These are phyloP conservation scores for Boletus reticuloceps DNA, from an alignment of 768 basidiomycete genomes.

Conservation along the genomic window DNA sequence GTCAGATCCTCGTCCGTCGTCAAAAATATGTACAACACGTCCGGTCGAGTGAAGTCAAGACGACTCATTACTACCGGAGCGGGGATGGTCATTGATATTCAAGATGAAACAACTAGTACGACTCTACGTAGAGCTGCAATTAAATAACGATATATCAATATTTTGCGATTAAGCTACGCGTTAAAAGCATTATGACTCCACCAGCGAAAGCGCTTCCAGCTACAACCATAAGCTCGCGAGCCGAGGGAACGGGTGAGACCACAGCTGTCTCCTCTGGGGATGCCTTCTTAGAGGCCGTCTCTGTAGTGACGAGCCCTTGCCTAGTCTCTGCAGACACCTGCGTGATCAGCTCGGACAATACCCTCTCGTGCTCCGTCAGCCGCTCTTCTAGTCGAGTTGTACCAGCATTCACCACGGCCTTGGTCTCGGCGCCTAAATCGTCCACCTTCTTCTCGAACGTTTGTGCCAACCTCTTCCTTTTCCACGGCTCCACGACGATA, in stretches of 20 bases:
- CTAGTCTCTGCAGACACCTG: slow-evolving; percentile 12
- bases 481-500: slow-evolving; percentile 94
- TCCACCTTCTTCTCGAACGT: slow-evolving; percentile 84
- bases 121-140: background rate
- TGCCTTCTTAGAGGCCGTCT: slow-evolving; percentile 2
- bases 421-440: slow-evolving; percentile 46
- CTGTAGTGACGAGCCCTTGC: slow-evolving; percentile 4
- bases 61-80: too few relatives aligned
- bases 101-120: background rate
- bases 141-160: slow-evolving; percentile 10
- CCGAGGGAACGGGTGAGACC: background rate
- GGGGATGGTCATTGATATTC: background rate
- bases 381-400: slow-evolving; percentile 47
- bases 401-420: slow-evolving; percentile 44
- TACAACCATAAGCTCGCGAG: slow-evolving; percentile 27
- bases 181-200: slow-evolving; percentile 24
- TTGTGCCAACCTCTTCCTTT: slow-evolving; percentile 79
- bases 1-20: too few relatives aligned
- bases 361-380: slow-evolving; percentile 46
- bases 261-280: background rate
- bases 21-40: too few relatives aligned
- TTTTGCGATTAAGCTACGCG: slow-evolving; percentile 15
- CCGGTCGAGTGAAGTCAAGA: too few relatives aligned
- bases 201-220: slow-evolving; percentile 29
- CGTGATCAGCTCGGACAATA: slow-evolving; percentile 30